phyloP scores from a whole-genome alignment of 805 yeast genomes.

The Ogataea zsoltii region DNA sequence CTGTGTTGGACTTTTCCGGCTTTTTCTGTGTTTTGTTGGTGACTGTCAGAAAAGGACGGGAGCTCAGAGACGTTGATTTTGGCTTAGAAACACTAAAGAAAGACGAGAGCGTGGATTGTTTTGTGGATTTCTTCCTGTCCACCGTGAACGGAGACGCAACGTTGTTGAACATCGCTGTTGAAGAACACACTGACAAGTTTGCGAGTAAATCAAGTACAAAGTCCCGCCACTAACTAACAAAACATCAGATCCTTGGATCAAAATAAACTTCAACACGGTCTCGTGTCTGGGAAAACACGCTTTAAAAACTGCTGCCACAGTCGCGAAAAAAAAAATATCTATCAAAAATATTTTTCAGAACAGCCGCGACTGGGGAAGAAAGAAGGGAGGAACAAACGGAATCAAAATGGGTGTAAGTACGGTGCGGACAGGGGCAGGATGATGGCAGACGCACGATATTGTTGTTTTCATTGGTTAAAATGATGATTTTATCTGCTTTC shows the following conservation, averaged over 20 bases:
- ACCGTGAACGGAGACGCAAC: conserved; percentile 7
- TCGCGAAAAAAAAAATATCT: neutral
- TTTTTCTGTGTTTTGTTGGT: neutral
- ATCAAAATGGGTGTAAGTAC: conserved; percentile 21
- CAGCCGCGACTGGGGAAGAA: no score
- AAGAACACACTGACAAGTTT: no score
- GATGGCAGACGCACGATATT: no score
- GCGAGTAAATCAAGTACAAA: no score
- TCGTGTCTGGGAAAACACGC: neutral
- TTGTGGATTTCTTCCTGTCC: conserved; percentile 10
- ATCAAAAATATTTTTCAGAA: no score
- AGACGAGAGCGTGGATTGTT: conserved; percentile 21
- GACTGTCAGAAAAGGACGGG: conserved; percentile 4
- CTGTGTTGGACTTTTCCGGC: neutral
- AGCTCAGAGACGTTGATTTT: neutral
- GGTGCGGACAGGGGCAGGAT: no score
- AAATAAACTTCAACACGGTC: conserved; percentile 2
- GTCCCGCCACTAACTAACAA: no score
- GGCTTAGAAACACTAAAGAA: conserved; percentile 20
- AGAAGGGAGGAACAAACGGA: no score
- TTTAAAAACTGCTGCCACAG: neutral
- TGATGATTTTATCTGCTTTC: no score
- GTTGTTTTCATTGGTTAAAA: no score
- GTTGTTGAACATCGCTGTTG: conserved; percentile 18
- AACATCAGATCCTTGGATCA: neutral